Base-by-base conservation (phyloP, 306 rosid genomes). In the Hippophae rhamnoides region DNA sequence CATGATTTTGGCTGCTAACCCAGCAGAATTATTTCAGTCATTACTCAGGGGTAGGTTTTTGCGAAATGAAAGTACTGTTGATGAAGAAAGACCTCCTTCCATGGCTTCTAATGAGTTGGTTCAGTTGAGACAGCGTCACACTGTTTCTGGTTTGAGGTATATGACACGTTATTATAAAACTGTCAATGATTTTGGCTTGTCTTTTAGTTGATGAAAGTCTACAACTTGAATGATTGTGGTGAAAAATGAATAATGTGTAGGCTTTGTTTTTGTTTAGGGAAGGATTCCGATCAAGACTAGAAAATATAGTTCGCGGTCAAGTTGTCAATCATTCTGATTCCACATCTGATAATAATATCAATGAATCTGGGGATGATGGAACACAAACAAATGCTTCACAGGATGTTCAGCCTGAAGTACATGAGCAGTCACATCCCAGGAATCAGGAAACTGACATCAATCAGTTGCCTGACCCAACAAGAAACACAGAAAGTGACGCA, bases 11-110 rank as follows among this genome's bases (percentile, higher is more conserved):
- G 68, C 51, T 70, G 54, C 71, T 81, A 73, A 81, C 71, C 25
- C 60, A 52, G 45, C 40, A 58, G 52, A 69, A 59, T 46, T 52
- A 60, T 76, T 79, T 58, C 89, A 93, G 99, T 88, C 97, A 61
- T 73, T 93, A 68, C 95, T 93, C 71, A 86, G 99, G 82, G 99
- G 99, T 74, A 86, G 99, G 76, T 93, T 93, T 81, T 82, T 93
- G 72, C 80, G 99, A 67, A 93, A 88, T 65, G 99, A 86, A 82
- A 86, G 95, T 62, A 79, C 97, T 52, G 73, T 67, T 63, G 99
- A 93, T 75, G 97, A 82, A 41, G 97, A 86, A 89, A 86, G 99
- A 67, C 90, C 94, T 12, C 90, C 94, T 18, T 89, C 99, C 48
- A 64, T 76, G 78, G 99, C 97, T 57, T 90, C 95, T 2, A 77